phyloP scores from a whole-genome alignment of 1,139 yeast species.

The Magnusiomyces paraingens region DNA sequence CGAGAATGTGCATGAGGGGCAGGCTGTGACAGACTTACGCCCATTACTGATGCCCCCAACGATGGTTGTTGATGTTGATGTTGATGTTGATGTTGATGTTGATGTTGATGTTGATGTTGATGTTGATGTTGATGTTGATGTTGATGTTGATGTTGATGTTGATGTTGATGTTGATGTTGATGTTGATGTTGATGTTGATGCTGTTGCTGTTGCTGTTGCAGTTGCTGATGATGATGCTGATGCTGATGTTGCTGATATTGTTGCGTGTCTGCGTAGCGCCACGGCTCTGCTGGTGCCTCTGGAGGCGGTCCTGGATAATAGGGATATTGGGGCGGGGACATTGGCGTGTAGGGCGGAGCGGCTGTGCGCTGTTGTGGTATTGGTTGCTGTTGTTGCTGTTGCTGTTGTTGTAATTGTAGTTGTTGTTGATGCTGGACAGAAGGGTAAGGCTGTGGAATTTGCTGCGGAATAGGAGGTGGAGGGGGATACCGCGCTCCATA shows the following conservation, averaged over 20 bases:
- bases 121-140: too few relatives aligned
- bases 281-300: not conserved
- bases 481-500: conserved; percentile 5
- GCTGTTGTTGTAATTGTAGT: not conserved
- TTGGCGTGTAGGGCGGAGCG: not conserved
- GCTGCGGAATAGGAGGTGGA: conserved; percentile 14
- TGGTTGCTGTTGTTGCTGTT: not conserved
- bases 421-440: conserved; percentile 17
- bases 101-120: too few relatives aligned
- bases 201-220: too few relatives aligned
- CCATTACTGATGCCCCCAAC: not conserved
- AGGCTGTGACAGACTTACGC: not conserved
- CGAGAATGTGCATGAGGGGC: not conserved
- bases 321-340: not conserved
- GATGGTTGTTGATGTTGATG: not conserved
- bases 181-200: too few relatives aligned
- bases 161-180: not conserved
- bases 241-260: too few relatives aligned
- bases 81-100: too few relatives aligned
- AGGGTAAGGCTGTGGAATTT: conserved; percentile 28
- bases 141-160: not conserved
- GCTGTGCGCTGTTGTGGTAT: not conserved
- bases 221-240: too few relatives aligned
- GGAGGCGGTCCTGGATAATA: not conserved
- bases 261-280: not conserved